Base-by-base conservation (phyloP, 257 asterid genomes). In the Echites panduratus region DNA sequence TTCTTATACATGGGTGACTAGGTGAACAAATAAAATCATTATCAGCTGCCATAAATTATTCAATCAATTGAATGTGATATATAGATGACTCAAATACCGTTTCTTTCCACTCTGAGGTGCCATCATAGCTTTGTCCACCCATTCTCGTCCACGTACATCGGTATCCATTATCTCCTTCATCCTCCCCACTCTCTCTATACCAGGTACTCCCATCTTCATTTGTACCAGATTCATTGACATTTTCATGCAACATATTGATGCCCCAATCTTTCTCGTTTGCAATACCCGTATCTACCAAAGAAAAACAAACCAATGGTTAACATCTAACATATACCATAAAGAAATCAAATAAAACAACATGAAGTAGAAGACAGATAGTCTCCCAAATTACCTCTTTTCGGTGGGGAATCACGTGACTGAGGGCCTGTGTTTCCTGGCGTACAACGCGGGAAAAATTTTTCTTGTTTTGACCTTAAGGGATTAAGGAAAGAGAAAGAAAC, bases 261-360 rank as follows among this genome's bases (percentile, higher is more conserved):
- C 97, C 99, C 99, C 98, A 95, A 68, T 95, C 98, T 82, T 90
- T 90, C 87, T 95, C 98, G 57, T 90, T 95, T 72, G 97, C 99
- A 73, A 95, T 95, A 67, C 99, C 98, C 3, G 99, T 95, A 81
- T 95, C 99, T 95, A 83, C 53, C 14, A 26, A 57, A 43, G 73
- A 77, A 14, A 63, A 8, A 4, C 64, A 58, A 19, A 53, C 11
- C 59, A 16, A 20, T n/a, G 16, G 24, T 17, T n/a, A 8, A 2
- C 9, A 22, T 56, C 24, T n/a, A 12, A 26, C 32, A 56, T 93
- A 56, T 93, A 82, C 43, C 57, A 5, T 50, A 9, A 74, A 19
- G 62, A 47, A 29, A 45, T 43, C 74, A 77, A 13, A 9, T 20
- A 53, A 27, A n/a, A 53, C 6, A 50, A 50, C 24, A 2, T 6